These are phyloP conservation scores for Schizosaccharomyces cryophilus DNA, from an alignment of 805 yeast species.

Conservation along the genomic window DNA sequence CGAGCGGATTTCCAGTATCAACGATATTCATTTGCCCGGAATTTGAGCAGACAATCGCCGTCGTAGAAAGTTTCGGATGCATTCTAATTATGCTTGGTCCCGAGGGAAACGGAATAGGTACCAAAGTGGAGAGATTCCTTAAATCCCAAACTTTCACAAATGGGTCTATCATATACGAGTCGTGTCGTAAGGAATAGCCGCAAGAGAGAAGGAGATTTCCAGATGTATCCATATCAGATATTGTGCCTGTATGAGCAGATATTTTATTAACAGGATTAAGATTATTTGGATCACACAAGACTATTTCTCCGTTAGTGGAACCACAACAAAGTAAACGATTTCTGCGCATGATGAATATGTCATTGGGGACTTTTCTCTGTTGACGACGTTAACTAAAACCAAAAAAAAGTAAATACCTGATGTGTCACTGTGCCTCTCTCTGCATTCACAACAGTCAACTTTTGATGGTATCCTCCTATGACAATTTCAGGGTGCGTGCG, in stretches of 20 bases:
- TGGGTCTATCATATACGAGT: constrained; percentile 41
- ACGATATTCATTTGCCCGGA: constrained; percentile 68
- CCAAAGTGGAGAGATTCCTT: constrained; percentile 38
- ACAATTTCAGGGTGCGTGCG: constrained; percentile 15
- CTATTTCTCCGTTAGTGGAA: constrained; percentile 14
- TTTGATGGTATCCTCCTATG: constrained; percentile 13
- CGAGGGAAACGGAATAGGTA: constrained; percentile 70
- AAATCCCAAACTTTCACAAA: constrained; percentile 63
- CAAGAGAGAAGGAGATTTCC: constrained; percentile 37
- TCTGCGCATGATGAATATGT: constrained; percentile 12
- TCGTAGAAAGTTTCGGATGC: constrained; percentile 68
- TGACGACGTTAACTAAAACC: not conserved
- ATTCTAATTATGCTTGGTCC: constrained; percentile 68
- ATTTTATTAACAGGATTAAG: constrained; percentile 12
- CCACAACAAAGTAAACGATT: constrained; percentile 15
- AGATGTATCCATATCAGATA: constrained; percentile 17
- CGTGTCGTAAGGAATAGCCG: constrained; percentile 36
- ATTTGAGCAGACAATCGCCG: constrained; percentile 46
- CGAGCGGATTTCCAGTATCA: constrained; percentile 60
- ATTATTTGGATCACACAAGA: constrained; percentile 16
- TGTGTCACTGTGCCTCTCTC: constrained; percentile 16
- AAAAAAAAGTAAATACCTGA: constrained; percentile 6
- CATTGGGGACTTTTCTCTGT: constrained; percentile 4
- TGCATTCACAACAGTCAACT: constrained; percentile 14
- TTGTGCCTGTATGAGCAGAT: constrained; percentile 17